These are phyloP conservation scores for Chaetomium strumarium DNA, from an alignment of 2,329 filamentous ascomycete genomes.

Conservation along the genomic window DNA sequence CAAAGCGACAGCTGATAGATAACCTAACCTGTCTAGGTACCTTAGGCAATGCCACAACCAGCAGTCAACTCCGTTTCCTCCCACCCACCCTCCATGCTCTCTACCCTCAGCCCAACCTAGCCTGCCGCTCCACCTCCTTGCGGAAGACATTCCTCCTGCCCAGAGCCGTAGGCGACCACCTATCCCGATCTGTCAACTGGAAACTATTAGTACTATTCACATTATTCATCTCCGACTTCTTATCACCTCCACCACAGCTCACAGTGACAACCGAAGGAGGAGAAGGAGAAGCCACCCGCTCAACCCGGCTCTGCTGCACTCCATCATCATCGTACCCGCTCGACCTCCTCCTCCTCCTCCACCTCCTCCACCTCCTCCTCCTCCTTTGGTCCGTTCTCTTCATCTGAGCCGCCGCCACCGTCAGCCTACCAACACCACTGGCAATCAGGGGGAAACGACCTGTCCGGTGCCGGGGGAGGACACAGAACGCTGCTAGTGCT, in stretches of 20 bases:
- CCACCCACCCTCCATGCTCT: neutral
- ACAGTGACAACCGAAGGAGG: no score
- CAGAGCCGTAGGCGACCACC: slow-evolving; percentile 26
- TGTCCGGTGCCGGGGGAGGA: slow-evolving; percentile 25
- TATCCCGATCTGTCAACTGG: slow-evolving; percentile 29
- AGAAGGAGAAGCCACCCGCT: slow-evolving; percentile 19
- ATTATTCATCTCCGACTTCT: slow-evolving; percentile 17
- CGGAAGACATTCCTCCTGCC: slow-evolving; percentile 31
- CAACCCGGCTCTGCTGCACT: slow-evolving; percentile 21
- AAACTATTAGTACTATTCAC: no score
- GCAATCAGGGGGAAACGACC: slow-evolving; percentile 21
- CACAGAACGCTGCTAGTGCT: slow-evolving; percentile 21
- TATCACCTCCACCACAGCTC: neutral
- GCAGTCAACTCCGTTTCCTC: neutral
- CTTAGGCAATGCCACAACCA: neutral
- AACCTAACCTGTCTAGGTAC: no score
- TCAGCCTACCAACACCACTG: no score
- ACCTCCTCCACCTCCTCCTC: slow-evolving; percentile 20
- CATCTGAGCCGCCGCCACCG: slow-evolving; percentile 15
- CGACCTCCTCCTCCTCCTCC: slow-evolving; percentile 2
- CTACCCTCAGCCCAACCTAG: slow-evolving; percentile 13
- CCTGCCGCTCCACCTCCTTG: slow-evolving; percentile 34
- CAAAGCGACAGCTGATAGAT: no score
- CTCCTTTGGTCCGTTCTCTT: no score
- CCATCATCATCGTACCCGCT: slow-evolving; percentile 29